Evolutionary conservation across 441 rosid species (phyloP), one percentile per base, ranked within the genome.

Genomic region (Arabidopsis hybrid): DNA sequence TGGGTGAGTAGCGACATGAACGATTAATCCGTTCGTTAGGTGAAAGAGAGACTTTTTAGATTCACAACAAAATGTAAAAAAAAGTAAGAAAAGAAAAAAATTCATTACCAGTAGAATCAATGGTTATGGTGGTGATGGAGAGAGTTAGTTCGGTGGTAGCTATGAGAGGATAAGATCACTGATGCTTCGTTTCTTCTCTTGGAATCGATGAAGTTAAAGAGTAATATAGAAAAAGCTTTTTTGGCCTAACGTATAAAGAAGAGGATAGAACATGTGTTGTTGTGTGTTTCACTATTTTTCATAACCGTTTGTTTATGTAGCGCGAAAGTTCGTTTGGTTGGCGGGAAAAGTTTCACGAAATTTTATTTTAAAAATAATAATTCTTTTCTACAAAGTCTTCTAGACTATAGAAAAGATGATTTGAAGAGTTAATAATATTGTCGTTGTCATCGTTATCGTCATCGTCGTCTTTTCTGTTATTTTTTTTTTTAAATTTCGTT

Each of bases 141-240:
- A 52, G 52, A 38, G 45, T 9, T 52, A 3, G 45, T n/a, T 75
- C 69, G 64, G 65, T 61, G 72, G 60, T 74, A 5, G n/a, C 46
- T 50, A 1, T 13, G 75, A 46, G 75, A 70, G 47, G 79, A 76
- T 76, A 70, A 70, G 79, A 76, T 31, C 53, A 68, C 64, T 63
- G 70, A 1, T 29, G 9, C 55, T 18, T 51, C 7, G 8, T 21
- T 69, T 17, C 42, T n/a, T 58, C 71, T 76, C 67, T 71, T 65
- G 80, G 42, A 50, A 76, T 65, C 47, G 63, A 76, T 45, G 80
- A 47, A 39, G 45, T 51, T 52, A 21, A 35, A 47, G 21, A 75
- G 70, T 63, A 7, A 29, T 36, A 69, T 17, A 62, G 65, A 17
- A 34, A 61, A 34, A 4, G 29, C 8, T 21, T 9, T 32, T 64